Evolutionary conservation across 768 basidiomycete genomes (phyloP).

Genomic region (Collybiopsis confluens): DNA sequence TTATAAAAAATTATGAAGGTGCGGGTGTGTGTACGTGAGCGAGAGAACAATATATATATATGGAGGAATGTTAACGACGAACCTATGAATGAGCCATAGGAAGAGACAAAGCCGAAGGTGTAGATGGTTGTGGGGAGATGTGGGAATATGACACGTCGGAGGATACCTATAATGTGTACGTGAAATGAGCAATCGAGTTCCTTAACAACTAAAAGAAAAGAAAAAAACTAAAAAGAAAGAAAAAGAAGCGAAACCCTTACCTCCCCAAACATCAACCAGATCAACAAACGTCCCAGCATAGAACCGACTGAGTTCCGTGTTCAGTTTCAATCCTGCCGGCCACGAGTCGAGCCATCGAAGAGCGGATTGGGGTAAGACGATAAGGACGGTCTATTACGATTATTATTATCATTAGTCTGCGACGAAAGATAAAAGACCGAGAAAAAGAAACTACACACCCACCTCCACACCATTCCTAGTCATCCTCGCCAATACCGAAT

Average conservation of each 20-base stretch:
- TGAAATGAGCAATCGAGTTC: not conserved
- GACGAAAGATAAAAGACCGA: too few relatives aligned
- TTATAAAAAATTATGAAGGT: too few relatives aligned
- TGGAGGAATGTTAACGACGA: not conserved
- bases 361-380: constrained; percentile 44
- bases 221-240: not conserved
- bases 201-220: not conserved
- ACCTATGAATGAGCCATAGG: constrained; percentile 13
- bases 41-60: not conserved
- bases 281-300: constrained; percentile 70
- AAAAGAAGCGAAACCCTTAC: constrained; percentile 38
- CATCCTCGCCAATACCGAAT: constrained; percentile 37
- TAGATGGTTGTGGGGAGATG: constrained; percentile 27
- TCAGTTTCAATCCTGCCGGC: constrained; percentile 95
- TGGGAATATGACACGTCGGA: constrained; percentile 19
- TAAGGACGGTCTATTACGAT: too few relatives aligned
- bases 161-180: constrained; percentile 16
- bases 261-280: constrained; percentile 64
- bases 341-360: constrained; percentile 89
- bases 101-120: constrained; percentile 30
- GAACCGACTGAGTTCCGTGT: constrained; percentile 87
- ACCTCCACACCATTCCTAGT: constrained; percentile 39
- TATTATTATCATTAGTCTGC: too few relatives aligned
- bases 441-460: not conserved
- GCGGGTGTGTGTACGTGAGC: too few relatives aligned